Evolutionary conservation across 176 grass and related monocot species (phyloP).

Genomic region (Eleusine indica): DNA sequence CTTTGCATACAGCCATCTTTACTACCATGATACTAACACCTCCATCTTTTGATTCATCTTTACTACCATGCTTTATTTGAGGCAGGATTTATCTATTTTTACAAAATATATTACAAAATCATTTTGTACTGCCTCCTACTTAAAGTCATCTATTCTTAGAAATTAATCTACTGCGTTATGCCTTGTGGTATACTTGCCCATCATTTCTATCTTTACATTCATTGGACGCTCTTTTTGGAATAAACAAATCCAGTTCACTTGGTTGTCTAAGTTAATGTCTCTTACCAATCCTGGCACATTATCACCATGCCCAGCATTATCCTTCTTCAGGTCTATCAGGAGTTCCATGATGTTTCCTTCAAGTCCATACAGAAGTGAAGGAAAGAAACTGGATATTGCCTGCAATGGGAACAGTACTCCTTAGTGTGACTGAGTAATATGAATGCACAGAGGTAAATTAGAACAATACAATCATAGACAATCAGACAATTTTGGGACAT

Average conservation of each 20-base stretch:
- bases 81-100: slow-evolving; percentile 42
- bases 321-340: background rate
- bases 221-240: slow-evolving; percentile 26
- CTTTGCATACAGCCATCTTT: slow-evolving; percentile 52
- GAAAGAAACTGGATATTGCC: too few species aligned
- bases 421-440: too few species aligned
- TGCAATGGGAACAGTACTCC: too few species aligned
- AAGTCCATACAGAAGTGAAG: too few species aligned
- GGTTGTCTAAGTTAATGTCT: slow-evolving; percentile 86
- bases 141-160: slow-evolving; percentile 55
- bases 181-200: slow-evolving; percentile 53
- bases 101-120: slow-evolving; percentile 38
- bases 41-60: slow-evolving; percentile 40
- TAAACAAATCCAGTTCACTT: slow-evolving; percentile 42
- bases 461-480: too few species aligned
- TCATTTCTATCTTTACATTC: slow-evolving; percentile 36
- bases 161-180: slow-evolving; percentile 85
- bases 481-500: too few species aligned
- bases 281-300: slow-evolving; percentile 84
- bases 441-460: too few species aligned
- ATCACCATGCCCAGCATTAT: slow-evolving; percentile 63
- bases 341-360: slow-evolving; percentile 47
- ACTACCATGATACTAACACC: slow-evolving; percentile 40
- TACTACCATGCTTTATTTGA: background rate
- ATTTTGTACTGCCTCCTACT: slow-evolving; percentile 35